Evolutionary conservation across 805 yeast species (phyloP).

Genomic region (Monosporozyma siamensis): DNA sequence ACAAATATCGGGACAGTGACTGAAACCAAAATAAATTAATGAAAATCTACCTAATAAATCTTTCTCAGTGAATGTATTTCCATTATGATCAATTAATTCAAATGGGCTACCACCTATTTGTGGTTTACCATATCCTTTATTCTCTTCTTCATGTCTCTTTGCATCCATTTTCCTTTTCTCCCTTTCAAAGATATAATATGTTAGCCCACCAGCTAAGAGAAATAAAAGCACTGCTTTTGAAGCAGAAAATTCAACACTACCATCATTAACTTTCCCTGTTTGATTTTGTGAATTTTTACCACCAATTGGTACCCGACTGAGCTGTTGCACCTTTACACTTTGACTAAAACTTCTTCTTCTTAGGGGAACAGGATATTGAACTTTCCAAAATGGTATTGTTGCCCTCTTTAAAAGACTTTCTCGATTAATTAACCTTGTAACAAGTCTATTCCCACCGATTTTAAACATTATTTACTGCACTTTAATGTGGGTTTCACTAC

Average conservation of each 20-base stretch:
- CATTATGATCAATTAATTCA: conserved; percentile 58
- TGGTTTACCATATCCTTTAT: conserved; percentile 86
- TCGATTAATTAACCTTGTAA: neutral
- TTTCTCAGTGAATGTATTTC: conserved; percentile 65
- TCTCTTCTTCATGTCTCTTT: conserved; percentile 73
- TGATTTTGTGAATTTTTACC: conserved; percentile 14
- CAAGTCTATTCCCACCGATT: neutral
- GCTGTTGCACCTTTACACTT: conserved; percentile 32
- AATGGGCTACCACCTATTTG: conserved; percentile 93
- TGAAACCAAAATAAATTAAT: conserved; percentile 88
- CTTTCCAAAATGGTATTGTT: neutral
- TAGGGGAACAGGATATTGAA: neutral
- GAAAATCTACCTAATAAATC: conserved; percentile 72
- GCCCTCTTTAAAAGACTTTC: neutral
- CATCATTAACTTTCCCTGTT: conserved; percentile 32
- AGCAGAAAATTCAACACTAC: conserved; percentile 56
- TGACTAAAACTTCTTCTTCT: conserved; percentile 1
- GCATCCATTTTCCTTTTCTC: conserved; percentile 71
- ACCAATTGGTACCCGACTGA: conserved; percentile 76
- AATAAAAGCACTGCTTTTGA: conserved; percentile 77
- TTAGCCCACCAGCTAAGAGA: conserved; percentile 57
- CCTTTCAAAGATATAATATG: conserved; percentile 59
- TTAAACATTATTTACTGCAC: neutral
- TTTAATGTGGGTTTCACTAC: neutral
- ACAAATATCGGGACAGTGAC: conserved; percentile 97